Percentiles rank a stretch among this genome's conserved stretches.
phyloP scores from a whole-genome alignment of 768 basidiomycete species.

The Lentinula boryana region DNA sequence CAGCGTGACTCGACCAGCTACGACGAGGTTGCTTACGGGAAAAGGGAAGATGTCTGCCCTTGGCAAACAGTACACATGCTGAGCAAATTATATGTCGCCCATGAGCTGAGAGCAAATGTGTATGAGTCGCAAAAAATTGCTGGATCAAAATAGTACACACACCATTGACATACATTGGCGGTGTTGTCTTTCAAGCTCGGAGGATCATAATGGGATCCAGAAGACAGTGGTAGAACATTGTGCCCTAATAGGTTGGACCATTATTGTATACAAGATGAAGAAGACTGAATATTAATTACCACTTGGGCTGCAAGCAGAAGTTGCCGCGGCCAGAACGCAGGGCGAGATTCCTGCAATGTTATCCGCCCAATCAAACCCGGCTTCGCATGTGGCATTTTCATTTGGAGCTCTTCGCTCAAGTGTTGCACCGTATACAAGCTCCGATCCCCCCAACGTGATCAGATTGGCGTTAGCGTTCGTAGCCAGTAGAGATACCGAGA shows the following conservation, averaged over 20 bases:
- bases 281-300: neutral
- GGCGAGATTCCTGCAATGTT: neutral
- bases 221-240: neutral
- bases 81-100: neutral
- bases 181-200: neutral
- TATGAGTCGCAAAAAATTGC: neutral
- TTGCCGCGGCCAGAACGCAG: neutral
- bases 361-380: neutral
- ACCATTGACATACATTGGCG: neutral
- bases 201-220: neutral
- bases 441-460: neutral
- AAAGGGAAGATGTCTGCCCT: neutral
- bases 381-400: neutral
- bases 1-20: neutral
- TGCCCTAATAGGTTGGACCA: neutral
- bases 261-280: neutral
- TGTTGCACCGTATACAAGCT: neutral
- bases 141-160: neutral
- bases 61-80: neutral
- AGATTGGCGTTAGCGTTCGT: neutral
- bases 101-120: neutral
- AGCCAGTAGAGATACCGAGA: neutral
- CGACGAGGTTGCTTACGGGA: neutral
- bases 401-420: neutral
- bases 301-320: neutral